Conservation (phyloP, 257 asterid genomes). For the Petunia secreta region DNA sequence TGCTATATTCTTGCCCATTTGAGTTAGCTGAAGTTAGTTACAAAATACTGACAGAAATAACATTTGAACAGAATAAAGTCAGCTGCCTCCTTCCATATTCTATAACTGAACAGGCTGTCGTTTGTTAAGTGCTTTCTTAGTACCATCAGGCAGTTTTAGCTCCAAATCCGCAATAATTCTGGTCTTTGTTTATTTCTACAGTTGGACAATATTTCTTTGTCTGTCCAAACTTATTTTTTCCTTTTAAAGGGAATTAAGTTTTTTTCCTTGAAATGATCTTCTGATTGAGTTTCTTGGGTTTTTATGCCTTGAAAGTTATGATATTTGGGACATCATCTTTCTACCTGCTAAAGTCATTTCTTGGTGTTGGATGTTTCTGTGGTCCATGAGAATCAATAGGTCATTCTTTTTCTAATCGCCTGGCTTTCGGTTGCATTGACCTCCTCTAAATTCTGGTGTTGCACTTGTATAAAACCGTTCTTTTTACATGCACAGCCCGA, state of each 20-base stretch:
- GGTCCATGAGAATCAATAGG: constrained; percentile 9
- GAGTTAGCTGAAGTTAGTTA: constrained; percentile 6
- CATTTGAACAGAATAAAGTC: background rate
- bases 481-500: constrained; percentile 70
- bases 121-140: background rate
- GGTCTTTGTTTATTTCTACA: background rate
- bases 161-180: background rate
- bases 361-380: constrained; percentile 19
- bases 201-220: background rate
- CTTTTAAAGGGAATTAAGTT: background rate
- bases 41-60: background rate
- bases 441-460: background rate
- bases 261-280: background rate
- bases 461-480: background rate
- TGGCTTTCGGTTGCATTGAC: background rate
- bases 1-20: constrained; percentile 4
- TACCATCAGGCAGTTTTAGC: background rate
- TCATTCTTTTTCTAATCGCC: background rate
- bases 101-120: background rate
- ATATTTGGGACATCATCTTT: background rate
- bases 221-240: background rate
- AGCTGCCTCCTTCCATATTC: background rate
- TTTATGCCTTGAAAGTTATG: background rate
- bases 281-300: background rate
- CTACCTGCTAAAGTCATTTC: background rate